phyloP scores from a whole-genome alignment of 768 basidiomycete species.

The Jaapia argillacea region DNA sequence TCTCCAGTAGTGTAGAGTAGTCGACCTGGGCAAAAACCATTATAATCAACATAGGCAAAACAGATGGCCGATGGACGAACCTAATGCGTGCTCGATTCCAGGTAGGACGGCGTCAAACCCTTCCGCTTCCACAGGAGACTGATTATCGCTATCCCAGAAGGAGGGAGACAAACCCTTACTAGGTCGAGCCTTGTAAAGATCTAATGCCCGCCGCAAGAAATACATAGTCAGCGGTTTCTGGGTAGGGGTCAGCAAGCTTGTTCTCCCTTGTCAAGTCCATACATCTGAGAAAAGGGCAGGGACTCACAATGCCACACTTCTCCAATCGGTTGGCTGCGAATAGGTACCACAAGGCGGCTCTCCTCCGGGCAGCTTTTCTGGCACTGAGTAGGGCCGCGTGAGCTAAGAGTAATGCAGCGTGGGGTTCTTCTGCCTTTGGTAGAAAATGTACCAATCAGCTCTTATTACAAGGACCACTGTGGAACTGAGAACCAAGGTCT shows the following conservation, averaged over 20 bases:
- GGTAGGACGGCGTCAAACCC: constrained; percentile 58
- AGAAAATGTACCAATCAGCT: too few relatives aligned
- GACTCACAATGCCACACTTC: constrained; percentile 74
- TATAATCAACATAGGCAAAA: too few relatives aligned
- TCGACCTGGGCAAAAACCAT: constrained; percentile 41
- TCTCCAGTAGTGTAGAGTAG: constrained; percentile 89
- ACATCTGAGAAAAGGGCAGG: constrained; percentile 6
- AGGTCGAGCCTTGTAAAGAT: constrained; percentile 41
- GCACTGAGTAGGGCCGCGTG: constrained; percentile 69
- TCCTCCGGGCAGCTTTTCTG: constrained; percentile 43
- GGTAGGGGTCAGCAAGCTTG: not conserved
- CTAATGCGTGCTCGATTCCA: constrained; percentile 73
- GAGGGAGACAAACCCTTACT: constrained; percentile 62
- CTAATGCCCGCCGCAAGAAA: constrained; percentile 64
- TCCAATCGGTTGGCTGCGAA: constrained; percentile 69
- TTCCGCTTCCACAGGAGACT: constrained; percentile 23
- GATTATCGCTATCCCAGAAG: constrained; percentile 69
- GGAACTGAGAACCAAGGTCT: not conserved
- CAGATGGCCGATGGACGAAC: constrained; percentile 23
- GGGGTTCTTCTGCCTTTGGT: constrained; percentile 69
- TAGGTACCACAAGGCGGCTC: constrained; percentile 74
- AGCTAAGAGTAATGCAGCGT: constrained; percentile 68
- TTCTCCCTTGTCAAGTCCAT: not conserved
- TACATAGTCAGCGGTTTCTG: constrained; percentile 84
- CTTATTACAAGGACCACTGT: too few relatives aligned